Evolutionary conservation across 345 rosid species (phyloP), one percentile per base, ranked within the genome.

Genomic region (Euphorbia lathyris): DNA sequence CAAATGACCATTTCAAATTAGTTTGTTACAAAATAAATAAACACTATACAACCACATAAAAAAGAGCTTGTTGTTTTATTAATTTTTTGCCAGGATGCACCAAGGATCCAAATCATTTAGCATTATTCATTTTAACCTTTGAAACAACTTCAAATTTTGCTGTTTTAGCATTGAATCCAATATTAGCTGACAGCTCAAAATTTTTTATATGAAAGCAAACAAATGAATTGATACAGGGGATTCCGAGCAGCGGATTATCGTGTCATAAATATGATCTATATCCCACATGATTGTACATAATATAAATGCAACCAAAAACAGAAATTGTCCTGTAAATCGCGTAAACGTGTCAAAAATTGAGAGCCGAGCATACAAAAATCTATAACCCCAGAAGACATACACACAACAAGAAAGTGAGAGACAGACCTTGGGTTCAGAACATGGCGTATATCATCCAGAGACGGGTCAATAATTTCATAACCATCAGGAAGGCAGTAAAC

Each of bases 401-500:
- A 34, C 4, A 32, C 9, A 40, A 7, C n/a, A 9, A 17, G 4
- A 9, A 16, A 63, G 12, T 58, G 48, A 60, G 59, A 66, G 42
- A 66, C 58, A 50, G 45, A 95, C 99, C 97, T 92, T 64, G 99
- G 98, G 70, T 92, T 86, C 47, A 96, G 78, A 70, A 96, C 98
- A 83, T 92, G 88, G 5, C 96, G 90, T 76, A 92, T 96, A 72
- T 92, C 99, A 83, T 96, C 99, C 68, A 96, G 72, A 38, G 96
- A 96, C 8, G 99, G 92, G 57, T 96, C 98, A 76, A 83, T 90
- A 67, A 96, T 88, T 84, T 92, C 98, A 78, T 96, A 96, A 52
- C 98, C 86, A 79, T 96, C 98, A n/a, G 99, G 98, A 74, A 96
- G 96, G 71, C 99, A 96, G 68, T 87, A 92, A 63, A 92, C 98